Evolutionary conservation across 208 protist species (phyloP).

Genomic region (Naegleria lovaniensis): DNA sequence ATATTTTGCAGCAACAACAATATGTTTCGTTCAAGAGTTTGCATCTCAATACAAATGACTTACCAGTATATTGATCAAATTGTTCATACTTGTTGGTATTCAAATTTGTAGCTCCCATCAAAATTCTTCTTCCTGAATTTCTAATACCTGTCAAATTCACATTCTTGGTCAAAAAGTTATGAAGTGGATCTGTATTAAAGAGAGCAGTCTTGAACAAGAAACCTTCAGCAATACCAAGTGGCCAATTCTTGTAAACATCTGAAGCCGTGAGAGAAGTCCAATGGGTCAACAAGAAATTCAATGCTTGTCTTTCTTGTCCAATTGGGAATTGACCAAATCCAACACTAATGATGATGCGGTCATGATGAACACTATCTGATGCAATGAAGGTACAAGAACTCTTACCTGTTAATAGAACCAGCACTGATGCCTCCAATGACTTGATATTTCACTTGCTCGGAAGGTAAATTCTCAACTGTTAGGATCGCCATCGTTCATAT

Average conservation of each 20-base stretch:
- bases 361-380: no score
- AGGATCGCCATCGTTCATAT: no score
- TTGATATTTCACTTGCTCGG: constrained; percentile 28
- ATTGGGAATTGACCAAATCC: not conserved
- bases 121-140: not conserved
- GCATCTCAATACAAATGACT: no score
- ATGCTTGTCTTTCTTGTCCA: not conserved
- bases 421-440: constrained; percentile 29
- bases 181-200: constrained; percentile 24
- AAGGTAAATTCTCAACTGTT: not conserved
- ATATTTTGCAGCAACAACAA: no score
- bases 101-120: not conserved
- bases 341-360: not conserved
- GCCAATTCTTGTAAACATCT: not conserved
- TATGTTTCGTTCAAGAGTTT: no score
- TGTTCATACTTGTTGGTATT: not conserved
- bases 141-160: not conserved
- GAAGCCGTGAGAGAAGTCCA: not conserved
- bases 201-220: constrained; percentile 21
- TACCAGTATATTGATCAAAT: not conserved
- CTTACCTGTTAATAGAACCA: constrained; percentile 20
- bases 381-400: no score
- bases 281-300: not conserved
- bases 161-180: not conserved
- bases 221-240: not conserved